Conservation (phyloP, 129 eudicot species). For the Mikania micrantha region DNA sequence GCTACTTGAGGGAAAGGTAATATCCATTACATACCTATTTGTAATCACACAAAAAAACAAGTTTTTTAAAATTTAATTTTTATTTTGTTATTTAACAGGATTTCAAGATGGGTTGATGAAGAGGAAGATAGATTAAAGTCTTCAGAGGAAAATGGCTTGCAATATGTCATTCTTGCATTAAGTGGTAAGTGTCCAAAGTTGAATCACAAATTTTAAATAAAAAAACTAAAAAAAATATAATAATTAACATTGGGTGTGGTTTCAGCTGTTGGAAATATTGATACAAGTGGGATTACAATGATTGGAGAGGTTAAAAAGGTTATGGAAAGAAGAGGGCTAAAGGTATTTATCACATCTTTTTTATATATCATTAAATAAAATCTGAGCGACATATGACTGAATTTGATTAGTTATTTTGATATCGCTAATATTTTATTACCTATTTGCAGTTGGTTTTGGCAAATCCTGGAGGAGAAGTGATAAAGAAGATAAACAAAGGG, state of each 20-base stretch:
- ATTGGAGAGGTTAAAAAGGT: constrained; percentile 68
- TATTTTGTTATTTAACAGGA: constrained; percentile 31
- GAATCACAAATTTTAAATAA: background rate
- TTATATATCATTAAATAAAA: background rate
- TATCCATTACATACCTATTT: background rate
- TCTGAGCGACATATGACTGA: background rate
- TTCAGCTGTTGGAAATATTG: constrained; percentile 89
- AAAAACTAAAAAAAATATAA: background rate
- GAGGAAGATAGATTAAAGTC: constrained; percentile 72
- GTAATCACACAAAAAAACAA: background rate
- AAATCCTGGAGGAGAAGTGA: constrained; percentile 84
- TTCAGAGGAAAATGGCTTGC: constrained; percentile 37
- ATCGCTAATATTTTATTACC: too few relatives aligned
- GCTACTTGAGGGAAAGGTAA: constrained; percentile 89
- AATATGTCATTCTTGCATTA: constrained; percentile 69
- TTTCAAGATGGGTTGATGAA: constrained; percentile 82
- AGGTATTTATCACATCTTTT: constrained; percentile 30
- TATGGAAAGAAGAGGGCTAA: constrained; percentile 64
- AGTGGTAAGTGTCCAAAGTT: constrained; percentile 45
- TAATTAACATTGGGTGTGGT: background rate
- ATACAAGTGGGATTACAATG: constrained; percentile 92
- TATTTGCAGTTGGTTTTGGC: constrained; percentile 59
- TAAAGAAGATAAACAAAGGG: constrained; percentile 77
- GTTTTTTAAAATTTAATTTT: background rate
- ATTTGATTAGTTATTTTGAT: background rate